These are phyloP conservation scores for Luffa acutangula DNA, from an alignment of 306 rosid species.

Conservation along the genomic window DNA sequence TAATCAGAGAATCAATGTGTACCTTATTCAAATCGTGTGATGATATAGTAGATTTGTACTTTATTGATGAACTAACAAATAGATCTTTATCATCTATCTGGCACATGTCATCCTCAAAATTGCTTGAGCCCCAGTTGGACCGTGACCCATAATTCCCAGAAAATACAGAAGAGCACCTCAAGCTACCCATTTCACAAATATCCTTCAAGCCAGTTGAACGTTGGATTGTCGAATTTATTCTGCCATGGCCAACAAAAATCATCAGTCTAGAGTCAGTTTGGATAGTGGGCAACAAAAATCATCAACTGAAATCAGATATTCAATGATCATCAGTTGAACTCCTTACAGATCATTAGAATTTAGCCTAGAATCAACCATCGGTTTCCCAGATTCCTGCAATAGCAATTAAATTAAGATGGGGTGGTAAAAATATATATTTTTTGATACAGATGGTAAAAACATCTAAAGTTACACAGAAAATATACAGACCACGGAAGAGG, in stretches of 20 bases:
- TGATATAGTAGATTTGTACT: slow-evolving; percentile 31
- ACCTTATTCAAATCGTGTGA: slow-evolving; percentile 56
- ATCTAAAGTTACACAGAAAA: slow-evolving; percentile 11
- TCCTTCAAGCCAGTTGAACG: slow-evolving; percentile 60
- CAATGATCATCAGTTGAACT: slow-evolving; percentile 11
- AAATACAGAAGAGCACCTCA: slow-evolving; percentile 44
- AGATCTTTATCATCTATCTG: slow-evolving; percentile 60
- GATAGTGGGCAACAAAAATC: slow-evolving; percentile 4
- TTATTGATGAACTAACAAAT: slow-evolving; percentile 35
- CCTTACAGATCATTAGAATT: slow-evolving; percentile 56
- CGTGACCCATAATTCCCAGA: slow-evolving; percentile 29
- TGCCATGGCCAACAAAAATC: slow-evolving; percentile 20
- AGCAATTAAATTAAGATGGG: slow-evolving; percentile 8
- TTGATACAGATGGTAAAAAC: background rate
- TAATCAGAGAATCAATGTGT: slow-evolving; percentile 1
- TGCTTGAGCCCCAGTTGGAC: slow-evolving; percentile 39
- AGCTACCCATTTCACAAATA: slow-evolving; percentile 58
- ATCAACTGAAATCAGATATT: slow-evolving; percentile 8
- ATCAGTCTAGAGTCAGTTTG: slow-evolving; percentile 4
- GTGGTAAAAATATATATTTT: background rate
- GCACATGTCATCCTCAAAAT: slow-evolving; percentile 62
- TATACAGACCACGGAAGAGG: slow-evolving; percentile 53
- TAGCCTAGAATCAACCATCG: slow-evolving; percentile 32
- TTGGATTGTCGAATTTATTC: slow-evolving; percentile 34
- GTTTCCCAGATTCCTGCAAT: slow-evolving; percentile 50